A percentile compares a stretch with the other conserved stretches of the same genome.
These are phyloP conservation scores for Trichoderma koningii DNA, from an alignment of 2,329 filamentous ascomycete genomes.

Conservation along the genomic window DNA sequence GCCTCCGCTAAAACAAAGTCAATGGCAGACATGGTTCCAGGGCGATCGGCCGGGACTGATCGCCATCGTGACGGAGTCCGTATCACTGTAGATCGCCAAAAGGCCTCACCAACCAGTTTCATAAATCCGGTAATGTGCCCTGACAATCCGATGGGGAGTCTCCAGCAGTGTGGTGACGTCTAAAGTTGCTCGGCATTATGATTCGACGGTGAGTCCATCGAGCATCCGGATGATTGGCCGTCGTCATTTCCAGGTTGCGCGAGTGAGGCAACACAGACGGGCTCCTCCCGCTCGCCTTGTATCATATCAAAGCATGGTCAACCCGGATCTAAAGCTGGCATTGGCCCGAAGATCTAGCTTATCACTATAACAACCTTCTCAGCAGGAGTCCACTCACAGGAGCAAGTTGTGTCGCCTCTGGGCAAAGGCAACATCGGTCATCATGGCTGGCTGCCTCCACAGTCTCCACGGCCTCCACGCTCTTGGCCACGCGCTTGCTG, in stretches of 20 bases:
- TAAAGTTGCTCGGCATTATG: neutral
- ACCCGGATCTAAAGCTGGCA: neutral
- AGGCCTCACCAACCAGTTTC: slow-evolving; percentile 17
- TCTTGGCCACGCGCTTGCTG: neutral
- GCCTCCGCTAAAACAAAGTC: neutral
- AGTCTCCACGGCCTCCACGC: slow-evolving; percentile 14
- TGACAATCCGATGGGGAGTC: slow-evolving; percentile 18
- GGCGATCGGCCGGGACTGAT: slow-evolving; percentile 23
- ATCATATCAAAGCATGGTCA: neutral
- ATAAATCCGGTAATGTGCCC: slow-evolving; percentile 8
- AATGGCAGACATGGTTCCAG: neutral
- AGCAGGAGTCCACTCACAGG: no score
- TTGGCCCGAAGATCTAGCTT: neutral
- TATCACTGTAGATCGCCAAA: slow-evolving; percentile 22
- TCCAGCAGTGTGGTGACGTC: neutral
- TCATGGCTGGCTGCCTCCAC: slow-evolving; percentile 12
- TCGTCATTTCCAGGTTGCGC: neutral
- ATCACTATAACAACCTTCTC: no score
- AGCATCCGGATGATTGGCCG: neutral
- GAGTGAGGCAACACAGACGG: neutral
- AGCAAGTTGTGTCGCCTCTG: neutral
- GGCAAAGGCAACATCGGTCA: neutral
- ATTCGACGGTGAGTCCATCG: neutral
- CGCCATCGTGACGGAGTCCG: slow-evolving; percentile 1
- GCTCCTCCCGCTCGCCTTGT: neutral